Evolutionary conservation across 805 yeast genomes (phyloP).

Genomic region (Candida germanica): DNA sequence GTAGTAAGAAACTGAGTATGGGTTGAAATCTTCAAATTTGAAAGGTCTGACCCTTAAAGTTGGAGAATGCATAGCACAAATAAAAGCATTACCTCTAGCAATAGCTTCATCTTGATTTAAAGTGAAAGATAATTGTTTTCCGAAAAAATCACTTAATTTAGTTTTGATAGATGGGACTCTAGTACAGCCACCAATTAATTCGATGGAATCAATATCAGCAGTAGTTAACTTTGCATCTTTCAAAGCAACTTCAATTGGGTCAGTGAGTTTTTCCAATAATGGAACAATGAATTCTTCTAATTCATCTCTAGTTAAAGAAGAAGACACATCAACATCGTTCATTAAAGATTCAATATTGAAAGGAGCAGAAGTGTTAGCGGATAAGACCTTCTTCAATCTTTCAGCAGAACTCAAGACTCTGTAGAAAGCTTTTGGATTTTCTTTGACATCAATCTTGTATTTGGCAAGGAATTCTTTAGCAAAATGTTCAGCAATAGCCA

Average conservation of each 20-base stretch:
- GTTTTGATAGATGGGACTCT: constrained; percentile 94
- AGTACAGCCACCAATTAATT: constrained; percentile 96
- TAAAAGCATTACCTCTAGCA: constrained; percentile 98
- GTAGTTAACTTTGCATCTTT: constrained; percentile 69
- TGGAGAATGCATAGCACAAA: constrained; percentile 99
- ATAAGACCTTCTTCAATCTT: constrained; percentile 89
- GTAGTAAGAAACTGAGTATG: constrained; percentile 85
- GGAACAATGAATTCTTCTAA: constrained; percentile 88
- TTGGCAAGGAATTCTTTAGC: constrained; percentile 88
- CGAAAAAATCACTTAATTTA: constrained; percentile 74
- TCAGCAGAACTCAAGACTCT: constrained; percentile 92
- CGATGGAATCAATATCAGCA: constrained; percentile 84
- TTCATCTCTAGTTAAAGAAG: constrained; percentile 85
- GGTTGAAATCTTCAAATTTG: constrained; percentile 95
- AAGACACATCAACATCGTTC: constrained; percentile 94
- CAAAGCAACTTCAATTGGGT: constrained; percentile 80
- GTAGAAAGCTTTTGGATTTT: constrained; percentile 92
- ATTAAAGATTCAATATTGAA: constrained; percentile 93
- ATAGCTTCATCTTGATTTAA: constrained; percentile 99
- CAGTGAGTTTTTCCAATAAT: constrained; percentile 67
- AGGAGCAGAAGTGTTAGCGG: constrained; percentile 95
- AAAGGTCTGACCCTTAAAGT: constrained; percentile 97
- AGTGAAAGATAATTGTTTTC: constrained; percentile 85
- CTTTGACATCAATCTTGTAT: constrained; percentile 88
- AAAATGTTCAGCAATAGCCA: constrained; percentile 90